Conservation (phyloP, 306 rosid species). For the Cicer arietinum region DNA sequence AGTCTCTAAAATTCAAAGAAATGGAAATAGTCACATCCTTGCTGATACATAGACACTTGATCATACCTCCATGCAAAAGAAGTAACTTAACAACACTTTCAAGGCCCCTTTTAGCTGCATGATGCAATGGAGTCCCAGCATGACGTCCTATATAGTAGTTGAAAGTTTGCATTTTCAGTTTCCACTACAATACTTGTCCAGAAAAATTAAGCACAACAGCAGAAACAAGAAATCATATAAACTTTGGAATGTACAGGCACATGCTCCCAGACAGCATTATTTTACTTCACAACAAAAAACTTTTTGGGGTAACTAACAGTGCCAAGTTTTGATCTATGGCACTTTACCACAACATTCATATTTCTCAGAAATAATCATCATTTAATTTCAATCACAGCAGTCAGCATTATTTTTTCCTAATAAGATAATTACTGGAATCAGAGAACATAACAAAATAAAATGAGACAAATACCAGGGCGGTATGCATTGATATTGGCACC, state of each 20-base stretch:
- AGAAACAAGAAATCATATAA: constrained; percentile 37
- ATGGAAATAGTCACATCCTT: background rate
- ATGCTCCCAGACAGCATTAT: constrained; percentile 12
- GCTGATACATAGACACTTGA: constrained; percentile 19
- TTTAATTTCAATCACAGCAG: constrained; percentile 27
- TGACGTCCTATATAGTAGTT: constrained; percentile 60
- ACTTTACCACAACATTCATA: background rate
- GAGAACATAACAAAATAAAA: background rate
- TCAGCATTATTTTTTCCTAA: constrained; percentile 1
- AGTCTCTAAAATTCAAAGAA: constrained; percentile 33
- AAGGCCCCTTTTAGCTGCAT: constrained; percentile 94
- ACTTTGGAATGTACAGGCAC: constrained; percentile 29
- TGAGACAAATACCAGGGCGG: constrained; percentile 71
- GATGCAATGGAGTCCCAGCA: constrained; percentile 95
- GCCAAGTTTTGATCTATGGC: background rate
- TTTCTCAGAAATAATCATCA: constrained; percentile 15
- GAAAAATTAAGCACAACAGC: constrained; percentile 9
- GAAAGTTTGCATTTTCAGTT: constrained; percentile 37
- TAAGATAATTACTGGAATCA: background rate
- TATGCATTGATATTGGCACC: constrained; percentile 92
- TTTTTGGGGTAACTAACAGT: background rate
- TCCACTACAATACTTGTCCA: background rate
- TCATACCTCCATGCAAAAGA: constrained; percentile 78
- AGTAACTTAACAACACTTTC: constrained; percentile 76
- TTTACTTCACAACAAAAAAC: background rate